Percentiles rank a stretch among this genome's conserved stretches.
These are phyloP conservation scores for Rhododendron kiyosumense DNA, from an alignment of 148 eudicot genomes.

Conservation along the genomic window DNA sequence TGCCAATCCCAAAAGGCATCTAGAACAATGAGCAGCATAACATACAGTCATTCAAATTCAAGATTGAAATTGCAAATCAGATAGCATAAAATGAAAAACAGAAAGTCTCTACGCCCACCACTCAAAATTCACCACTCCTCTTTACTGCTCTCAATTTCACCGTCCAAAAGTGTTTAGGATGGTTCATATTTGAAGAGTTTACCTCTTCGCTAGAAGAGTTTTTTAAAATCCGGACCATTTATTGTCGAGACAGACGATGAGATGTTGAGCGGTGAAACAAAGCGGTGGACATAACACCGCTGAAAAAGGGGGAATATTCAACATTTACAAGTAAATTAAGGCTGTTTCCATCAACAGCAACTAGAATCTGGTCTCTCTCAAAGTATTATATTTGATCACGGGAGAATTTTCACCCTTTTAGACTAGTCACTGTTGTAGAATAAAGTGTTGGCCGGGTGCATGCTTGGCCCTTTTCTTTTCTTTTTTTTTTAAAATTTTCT, in stretches of 20 bases:
- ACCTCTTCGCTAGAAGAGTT: too few relatives aligned
- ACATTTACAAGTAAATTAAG: neutral
- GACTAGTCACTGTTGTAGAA: neutral
- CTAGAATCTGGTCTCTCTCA: neutral
- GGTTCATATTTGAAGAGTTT: too few relatives aligned
- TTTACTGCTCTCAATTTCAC: too few relatives aligned
- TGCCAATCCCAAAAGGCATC: neutral
- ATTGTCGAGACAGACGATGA: too few relatives aligned
- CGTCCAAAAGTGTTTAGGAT: rapidly evolving
- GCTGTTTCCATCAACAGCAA: neutral
- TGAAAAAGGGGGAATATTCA: neutral
- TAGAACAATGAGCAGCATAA: neutral
- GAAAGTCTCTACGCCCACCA: too few relatives aligned
- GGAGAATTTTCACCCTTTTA: neutral
- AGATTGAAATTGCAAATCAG: neutral
- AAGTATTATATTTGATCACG: neutral
- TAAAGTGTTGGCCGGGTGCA: neutral
- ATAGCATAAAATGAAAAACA: neutral
- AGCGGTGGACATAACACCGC: too few relatives aligned
- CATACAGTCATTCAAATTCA: neutral
- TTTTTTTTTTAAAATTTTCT: too few relatives aligned
- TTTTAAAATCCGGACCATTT: too few relatives aligned
- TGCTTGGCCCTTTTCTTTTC: neutral
- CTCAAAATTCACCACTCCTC: too few relatives aligned
- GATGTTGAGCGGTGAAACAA: too few relatives aligned